Base-by-base conservation (phyloP, 23 red algal species). In the Gracilaria domingensis region DNA sequence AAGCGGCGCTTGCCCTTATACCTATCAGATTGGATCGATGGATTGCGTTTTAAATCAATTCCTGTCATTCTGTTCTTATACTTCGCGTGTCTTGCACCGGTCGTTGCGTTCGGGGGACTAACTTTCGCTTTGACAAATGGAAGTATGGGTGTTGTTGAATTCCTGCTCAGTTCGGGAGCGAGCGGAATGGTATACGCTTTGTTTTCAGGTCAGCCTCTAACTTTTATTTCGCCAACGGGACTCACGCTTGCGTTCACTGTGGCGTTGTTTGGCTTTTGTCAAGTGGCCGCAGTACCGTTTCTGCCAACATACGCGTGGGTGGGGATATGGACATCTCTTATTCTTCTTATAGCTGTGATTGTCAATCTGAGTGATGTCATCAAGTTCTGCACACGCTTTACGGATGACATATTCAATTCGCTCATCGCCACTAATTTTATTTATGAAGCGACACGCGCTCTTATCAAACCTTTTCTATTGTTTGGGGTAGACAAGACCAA, bases 401-500 rank as follows among this genome's bases (percentile, higher is more conserved):
- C 97, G 12, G 97, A 99, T 72, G 97, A 99, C 40, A 84, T 94
- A 26, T 99, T 99, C 85, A 96, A 99, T 49, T 81, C 84, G 13
- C 88, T 99, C 24, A 99, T 99, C 40, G 97, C 94, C 39, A 82
- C 87, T 51, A 99, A 92, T 37, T 99, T 99, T 62, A 18, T 99
- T 21, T 95, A 93, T 74, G 96, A 98, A 71, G 96, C 96, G 1
- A 32, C 72, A 13, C 58, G 82, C 23, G 84, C 91, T 20, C 73
- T 98, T 20, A 42, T 79, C 25, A 71, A 47, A 24, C 62, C 77
- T 35, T 98, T 98, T 57, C 56, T 76, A 16, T 2, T 74, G 14
- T 58, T 74, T 9, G 96, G 96, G 13, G 73, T 79, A 0, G 96
- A 98, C 83, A 98, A 98, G 81, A 98, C 96, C n/a, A 66, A 60